A percentile compares a stretch with the other conserved stretches of the same genome.
Conservation (phyloP, 1,284 basidiomycete species). For the Malassezia obtusa region DNA sequence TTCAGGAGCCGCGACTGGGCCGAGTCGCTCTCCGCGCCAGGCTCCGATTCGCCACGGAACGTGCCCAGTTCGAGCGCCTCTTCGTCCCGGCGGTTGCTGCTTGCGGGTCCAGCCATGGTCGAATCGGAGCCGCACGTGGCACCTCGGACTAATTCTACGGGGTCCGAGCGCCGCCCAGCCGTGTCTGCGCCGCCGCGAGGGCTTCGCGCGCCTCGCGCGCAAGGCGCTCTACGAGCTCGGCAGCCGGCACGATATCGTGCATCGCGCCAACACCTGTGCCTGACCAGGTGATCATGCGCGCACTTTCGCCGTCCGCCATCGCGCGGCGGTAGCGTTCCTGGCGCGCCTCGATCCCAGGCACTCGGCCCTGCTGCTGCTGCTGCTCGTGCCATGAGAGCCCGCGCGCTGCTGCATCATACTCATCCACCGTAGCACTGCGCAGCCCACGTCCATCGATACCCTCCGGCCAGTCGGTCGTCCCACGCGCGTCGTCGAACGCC, state of each 20-base stretch:
- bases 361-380: slow-evolving; percentile 11
- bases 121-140: background rate
- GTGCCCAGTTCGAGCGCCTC: slow-evolving; percentile 11
- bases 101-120: background rate
- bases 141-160: background rate
- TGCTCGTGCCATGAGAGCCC: background rate
- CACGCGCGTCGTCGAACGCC: slow-evolving; percentile 42
- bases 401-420: slow-evolving; percentile 28
- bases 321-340: slow-evolving; percentile 36
- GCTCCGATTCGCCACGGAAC: slow-evolving; percentile 1
- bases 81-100: background rate
- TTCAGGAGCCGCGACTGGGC: slow-evolving; percentile 3
- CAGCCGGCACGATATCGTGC: slow-evolving; percentile 24
- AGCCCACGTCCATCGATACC: slow-evolving; percentile 41
- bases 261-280: slow-evolving; percentile 40
- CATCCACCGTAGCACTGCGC: slow-evolving; percentile 30
- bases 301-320: slow-evolving; percentile 22
- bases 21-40: slow-evolving; percentile 10
- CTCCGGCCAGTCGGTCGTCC: slow-evolving; percentile 39
- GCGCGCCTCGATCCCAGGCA: slow-evolving; percentile 17
- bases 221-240: slow-evolving; percentile 20
- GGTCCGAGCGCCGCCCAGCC: background rate
- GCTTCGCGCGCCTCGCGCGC: background rate
- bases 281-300: slow-evolving; percentile 39
- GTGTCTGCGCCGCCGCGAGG: background rate